Percentiles rank a stretch among this genome's conserved stretches.
Evolutionary conservation across 2,329 filamentous ascomycete species (phyloP).

Genomic region (Tolypocladium tundrense): DNA sequence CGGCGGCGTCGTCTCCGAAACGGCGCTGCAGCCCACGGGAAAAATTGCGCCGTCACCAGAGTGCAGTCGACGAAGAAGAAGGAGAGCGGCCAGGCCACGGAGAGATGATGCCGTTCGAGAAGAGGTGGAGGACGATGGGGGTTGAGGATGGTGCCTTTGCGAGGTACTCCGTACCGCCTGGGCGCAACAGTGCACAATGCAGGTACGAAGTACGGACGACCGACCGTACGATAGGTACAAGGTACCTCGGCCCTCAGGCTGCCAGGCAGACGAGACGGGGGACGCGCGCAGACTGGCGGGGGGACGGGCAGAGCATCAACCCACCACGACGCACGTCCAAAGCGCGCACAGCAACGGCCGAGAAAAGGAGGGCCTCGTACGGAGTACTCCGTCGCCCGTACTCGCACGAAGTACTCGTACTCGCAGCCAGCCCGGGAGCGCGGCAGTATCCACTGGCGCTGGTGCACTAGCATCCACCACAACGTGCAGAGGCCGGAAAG

Average conservation of each 20-base stretch:
- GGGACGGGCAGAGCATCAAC: neutral
- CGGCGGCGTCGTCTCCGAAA: neutral
- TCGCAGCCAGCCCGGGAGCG: neutral
- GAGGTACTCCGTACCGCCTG: neutral
- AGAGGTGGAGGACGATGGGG: neutral
- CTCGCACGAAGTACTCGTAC: too few species aligned
- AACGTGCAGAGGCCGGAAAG: neutral
- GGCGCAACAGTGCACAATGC: neutral
- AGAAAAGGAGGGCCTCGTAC: neutral
- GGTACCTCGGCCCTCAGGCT: neutral
- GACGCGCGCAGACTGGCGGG: neutral
- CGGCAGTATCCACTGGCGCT: neutral
- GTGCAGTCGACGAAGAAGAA: neutral
- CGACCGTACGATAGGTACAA: too few species aligned
- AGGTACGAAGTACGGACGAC: neutral
- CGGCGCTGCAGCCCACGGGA: neutral
- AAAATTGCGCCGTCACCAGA: neutral
- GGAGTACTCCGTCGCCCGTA: too few species aligned
- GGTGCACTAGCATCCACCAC: neutral
- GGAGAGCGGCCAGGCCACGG: neutral
- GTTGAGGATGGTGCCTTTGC: neutral
- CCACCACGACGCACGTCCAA: neutral
- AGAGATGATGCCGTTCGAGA: too few species aligned
- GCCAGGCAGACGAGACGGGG: too few species aligned
- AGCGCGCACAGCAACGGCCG: neutral